These are phyloP conservation scores for Fusarium piperis DNA, from an alignment of 2,329 filamentous ascomycete genomes.

Conservation along the genomic window DNA sequence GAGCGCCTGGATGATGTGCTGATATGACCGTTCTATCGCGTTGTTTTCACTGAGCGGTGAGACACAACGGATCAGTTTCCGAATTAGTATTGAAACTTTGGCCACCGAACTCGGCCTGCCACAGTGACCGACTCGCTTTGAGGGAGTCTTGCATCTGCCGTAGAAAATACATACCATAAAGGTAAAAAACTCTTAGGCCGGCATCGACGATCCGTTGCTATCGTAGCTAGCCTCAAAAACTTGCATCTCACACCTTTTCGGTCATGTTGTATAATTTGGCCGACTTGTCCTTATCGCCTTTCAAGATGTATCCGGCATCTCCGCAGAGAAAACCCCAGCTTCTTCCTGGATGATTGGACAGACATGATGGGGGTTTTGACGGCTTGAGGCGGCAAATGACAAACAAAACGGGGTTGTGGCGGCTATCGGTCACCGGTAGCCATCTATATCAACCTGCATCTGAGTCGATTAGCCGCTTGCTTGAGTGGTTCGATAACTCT, in stretches of 20 bases:
- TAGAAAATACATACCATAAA: not conserved
- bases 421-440: conserved; percentile 29
- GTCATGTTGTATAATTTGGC: not conserved
- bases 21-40: too few species aligned
- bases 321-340: not conserved
- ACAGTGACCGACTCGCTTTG: not conserved
- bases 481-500: conserved; percentile 2
- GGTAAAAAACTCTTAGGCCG: not conserved
- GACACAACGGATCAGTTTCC: not conserved
- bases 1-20: too few species aligned
- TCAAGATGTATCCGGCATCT: too few species aligned
- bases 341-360: not conserved
- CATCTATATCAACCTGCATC: not conserved
- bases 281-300: not conserved
- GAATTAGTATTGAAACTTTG: not conserved
- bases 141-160: too few species aligned
- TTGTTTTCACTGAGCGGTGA: not conserved
- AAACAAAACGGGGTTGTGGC: not conserved
- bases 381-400: not conserved
- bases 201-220: not conserved
- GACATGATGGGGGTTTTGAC: not conserved
- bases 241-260: not conserved
- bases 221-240: not conserved
- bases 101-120: not conserved
- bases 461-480: not conserved